Conservation (phyloP, 192 early-diverging fungal genomes). For the Coemansia sp. region DNA sequence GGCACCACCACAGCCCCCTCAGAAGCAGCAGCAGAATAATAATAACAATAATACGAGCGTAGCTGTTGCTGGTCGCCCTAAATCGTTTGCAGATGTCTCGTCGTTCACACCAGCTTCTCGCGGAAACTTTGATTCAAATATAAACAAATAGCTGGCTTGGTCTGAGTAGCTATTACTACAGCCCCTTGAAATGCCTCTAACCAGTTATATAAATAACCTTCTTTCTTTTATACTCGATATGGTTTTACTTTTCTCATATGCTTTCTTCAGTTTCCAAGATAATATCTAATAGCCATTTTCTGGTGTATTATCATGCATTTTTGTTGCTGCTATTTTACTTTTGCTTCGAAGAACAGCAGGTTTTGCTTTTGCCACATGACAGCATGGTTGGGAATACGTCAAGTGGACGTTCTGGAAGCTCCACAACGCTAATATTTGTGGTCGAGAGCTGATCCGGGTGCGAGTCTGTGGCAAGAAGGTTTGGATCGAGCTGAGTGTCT, state of each 20-base stretch:
- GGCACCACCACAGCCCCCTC: conserved; percentile 9
- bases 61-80: conserved; percentile 5
- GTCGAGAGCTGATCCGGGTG: neutral
- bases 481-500: conserved; percentile 19
- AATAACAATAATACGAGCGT: neutral
- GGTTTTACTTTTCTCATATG: no score
- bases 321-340: neutral
- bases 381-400: conserved; percentile 36
- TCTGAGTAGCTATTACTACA: neutral
- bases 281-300: no score
- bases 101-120: conserved; percentile 28
- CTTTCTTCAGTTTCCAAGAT: no score
- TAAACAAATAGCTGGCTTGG: neutral
- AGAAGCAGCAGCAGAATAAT: conserved; percentile 1
- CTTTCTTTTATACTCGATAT: no score
- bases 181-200: no score
- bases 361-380: conserved; percentile 27
- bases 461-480: neutral
- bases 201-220: no score
- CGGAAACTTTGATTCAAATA: neutral
- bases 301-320: no score
- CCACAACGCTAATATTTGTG: conserved; percentile 11
- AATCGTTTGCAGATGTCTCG: conserved; percentile 38
- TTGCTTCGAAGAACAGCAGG: conserved; percentile 36
- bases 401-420: conserved; percentile 34